Base-by-base conservation (phyloP, 1,284 basidiomycete genomes). In the Pseudozyma hubeiensis region DNA sequence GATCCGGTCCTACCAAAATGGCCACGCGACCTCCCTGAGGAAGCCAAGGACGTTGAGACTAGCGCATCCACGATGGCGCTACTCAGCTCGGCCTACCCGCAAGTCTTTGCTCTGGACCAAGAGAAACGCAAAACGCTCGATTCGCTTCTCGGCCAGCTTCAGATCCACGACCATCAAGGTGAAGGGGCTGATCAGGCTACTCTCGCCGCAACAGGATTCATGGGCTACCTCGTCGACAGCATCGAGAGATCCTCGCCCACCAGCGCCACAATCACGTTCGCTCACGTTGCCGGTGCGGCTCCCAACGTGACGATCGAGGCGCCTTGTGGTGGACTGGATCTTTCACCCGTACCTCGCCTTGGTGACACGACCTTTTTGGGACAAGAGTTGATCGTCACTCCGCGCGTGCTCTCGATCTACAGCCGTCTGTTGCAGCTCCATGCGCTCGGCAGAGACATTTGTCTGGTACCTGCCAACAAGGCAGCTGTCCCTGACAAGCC, bases 381-480 rank as follows among this genome's bases (percentile, higher is more conserved):
- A 29, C 49, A 53, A 34, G 55, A 70, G 52, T 53, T 82, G 35
- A 49, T 79, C 34, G 58, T 84, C 35, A 84, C 85, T 8, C 81
- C 84, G 4, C 74, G 85, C 1, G 79, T 85, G 16, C 48, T 68
- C 0, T 77, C 80, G 37, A 78, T 83, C 46, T 77, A 85, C 51
- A 79, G 78, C 17, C 70, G 77, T 0, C 73, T 85, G 58, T 66
- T 84, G 8, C 85, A 85, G 64, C 77, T 85, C 6, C 85, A 85
- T 55, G 72, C 77, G 4, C 54, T 84, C 7, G 79, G 80, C 3
- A 52, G 81, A 17, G 82, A 84, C 62, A 71, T 84, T n/a, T 77
- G 73, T 40, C 61, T 83, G n/a, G 73, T 84, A 8, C 82, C 82
- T 8, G 63, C 72, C 35, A 63, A 63, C 45, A 67, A 72, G 49